Base-by-base conservation (phyloP, 2,329 filamentous ascomycete species). In the Penicillium concentricum region DNA sequence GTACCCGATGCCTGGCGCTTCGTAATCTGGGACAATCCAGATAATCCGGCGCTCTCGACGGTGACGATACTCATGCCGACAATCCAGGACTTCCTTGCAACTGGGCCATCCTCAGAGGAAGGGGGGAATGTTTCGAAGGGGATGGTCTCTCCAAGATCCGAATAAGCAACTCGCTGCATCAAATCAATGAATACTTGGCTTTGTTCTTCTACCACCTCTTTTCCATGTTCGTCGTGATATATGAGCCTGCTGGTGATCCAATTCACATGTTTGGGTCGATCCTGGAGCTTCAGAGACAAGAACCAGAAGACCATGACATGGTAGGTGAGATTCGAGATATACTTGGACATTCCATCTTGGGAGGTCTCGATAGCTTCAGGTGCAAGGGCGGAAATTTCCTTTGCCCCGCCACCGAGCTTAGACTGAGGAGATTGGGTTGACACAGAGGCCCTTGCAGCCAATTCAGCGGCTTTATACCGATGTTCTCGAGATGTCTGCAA, bases 241-340 rank as follows among this genome's bases (percentile, higher is more conserved):
- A 84, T 80, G 13, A 99, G 81, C 61, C 91, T 91, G 68, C 88
- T 91, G 12, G 90, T 88, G 61, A 99, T 96, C 90, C 91, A 96
- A 28, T 87, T 86, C 50, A 97, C 92, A 63, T 96, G 88, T 59
- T 86, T 90, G 34, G 88, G 85, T 49, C 94, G 87, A 70, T 97
- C 92, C 37, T 88, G 85, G 50, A 96, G 82, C 68, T 91, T 93
- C 65, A 99, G 74, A 1, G 92, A 90, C 64, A 99, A 82, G 71
- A 97, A 99, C 94, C 94, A 99, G 71, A 96, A 97, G 2, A 92
- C 89, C 63, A 99, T 92, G 65, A 96, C 91, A 71, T 97, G 92
- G 71, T 96, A 96, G 9, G 93, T 93, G 51, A 97, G 79, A 2
- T 92, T 90, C 72, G 95, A 94, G 26, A 99, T 91, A 71, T 99